Conservation (phyloP, 805 yeast genomes). For the Nakazawaea peltata region DNA sequence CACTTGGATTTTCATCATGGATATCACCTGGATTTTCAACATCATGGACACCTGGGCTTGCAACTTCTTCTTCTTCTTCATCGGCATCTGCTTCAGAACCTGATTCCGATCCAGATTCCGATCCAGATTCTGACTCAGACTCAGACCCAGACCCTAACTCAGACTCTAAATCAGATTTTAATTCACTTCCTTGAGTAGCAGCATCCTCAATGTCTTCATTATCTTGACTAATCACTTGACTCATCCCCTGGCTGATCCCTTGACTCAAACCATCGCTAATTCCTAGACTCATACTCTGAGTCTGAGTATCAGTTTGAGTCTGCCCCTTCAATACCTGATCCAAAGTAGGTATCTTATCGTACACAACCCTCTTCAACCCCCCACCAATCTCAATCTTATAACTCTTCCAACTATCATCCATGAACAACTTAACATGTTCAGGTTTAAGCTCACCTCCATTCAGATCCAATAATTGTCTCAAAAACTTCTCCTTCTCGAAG, state of each 20-base stretch:
- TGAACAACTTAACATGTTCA: constrained; percentile 8
- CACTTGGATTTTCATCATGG: too few species aligned
- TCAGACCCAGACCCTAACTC: not conserved
- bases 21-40: too few species aligned
- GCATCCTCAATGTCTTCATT: too few species aligned
- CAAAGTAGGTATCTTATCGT: not conserved
- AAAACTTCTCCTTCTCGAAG: constrained; percentile 39
- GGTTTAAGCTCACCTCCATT: constrained; percentile 6
- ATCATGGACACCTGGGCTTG: too few species aligned
- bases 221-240: too few species aligned
- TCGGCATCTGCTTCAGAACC: not conserved
- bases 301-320: not conserved
- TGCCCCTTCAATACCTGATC: constrained; percentile 1
- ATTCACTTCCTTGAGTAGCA: not conserved
- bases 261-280: too few species aligned
- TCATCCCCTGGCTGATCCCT: too few species aligned
- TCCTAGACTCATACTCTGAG: not conserved
- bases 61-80: too few species aligned
- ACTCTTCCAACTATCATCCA: constrained; percentile 8
- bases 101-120: not conserved
- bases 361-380: not conserved
- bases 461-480: constrained; percentile 8
- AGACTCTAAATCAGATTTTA: not conserved
- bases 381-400: constrained; percentile 6
- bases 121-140: not conserved